These are phyloP conservation scores for Phytophthora cactorum DNA, from an alignment of 352 stramenopile species.

Conservation along the genomic window DNA sequence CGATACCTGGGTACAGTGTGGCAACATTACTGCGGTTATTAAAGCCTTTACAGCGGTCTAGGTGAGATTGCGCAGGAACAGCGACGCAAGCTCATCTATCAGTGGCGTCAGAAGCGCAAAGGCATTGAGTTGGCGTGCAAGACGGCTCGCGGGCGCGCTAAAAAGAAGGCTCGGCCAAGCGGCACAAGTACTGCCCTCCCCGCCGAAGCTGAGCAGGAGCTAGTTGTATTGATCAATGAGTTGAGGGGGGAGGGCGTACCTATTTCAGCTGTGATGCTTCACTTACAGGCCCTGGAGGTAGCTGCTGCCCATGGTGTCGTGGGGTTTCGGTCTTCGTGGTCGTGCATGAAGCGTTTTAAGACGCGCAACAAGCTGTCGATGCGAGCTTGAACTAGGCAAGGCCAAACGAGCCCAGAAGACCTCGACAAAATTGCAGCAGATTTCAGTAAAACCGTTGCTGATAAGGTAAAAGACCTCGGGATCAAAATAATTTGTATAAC, in stretches of 20 bases:
- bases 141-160: no score
- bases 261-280: slow-evolving; percentile 3
- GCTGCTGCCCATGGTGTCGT: neutral
- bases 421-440: neutral
- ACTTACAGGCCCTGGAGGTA: neutral
- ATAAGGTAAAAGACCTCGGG: neutral
- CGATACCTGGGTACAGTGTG: neutral
- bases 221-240: slow-evolving; percentile 2
- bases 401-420: neutral
- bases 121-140: no score
- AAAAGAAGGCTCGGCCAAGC: no score
- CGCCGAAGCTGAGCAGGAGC: neutral
- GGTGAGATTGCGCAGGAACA: no score
- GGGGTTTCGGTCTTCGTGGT: neutral
- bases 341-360: neutral
- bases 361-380: neutral
- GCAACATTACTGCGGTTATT: neutral
- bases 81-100: no score
- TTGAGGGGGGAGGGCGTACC: neutral
- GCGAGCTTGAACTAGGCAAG: neutral
- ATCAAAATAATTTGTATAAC: neutral
- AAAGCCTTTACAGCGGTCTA: no score
- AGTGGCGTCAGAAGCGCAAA: no score
- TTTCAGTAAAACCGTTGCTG: neutral
- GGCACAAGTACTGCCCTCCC: neutral